Base-by-base conservation (phyloP, 2,329 filamentous ascomycete genomes). In the Pseudopyricularia javanii region DNA sequence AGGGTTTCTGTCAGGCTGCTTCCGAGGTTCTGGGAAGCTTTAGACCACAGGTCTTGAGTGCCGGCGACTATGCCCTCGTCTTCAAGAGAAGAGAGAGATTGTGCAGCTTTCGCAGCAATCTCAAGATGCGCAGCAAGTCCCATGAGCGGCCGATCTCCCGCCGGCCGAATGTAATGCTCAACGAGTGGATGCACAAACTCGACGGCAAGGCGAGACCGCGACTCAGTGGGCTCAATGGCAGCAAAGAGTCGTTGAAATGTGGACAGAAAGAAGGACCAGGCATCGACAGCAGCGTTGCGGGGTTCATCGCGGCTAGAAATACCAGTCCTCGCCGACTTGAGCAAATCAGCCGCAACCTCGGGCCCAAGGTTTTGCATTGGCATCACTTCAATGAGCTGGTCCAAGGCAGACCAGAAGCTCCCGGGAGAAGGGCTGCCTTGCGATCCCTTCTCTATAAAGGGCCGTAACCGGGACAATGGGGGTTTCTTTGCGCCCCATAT, bases 371-470 rank as follows among this genome's bases (percentile, higher is more conserved):
- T 60, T 14, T 76, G 68, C 2, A 66, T 59, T 49, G 85, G 72
- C 1, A 91, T 63, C 1, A 82, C 65, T 22, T 77, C 70, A 6
- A 95, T 63, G 0, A 97, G 68, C 30, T 74, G 70, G 37, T 76
- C 73, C 32, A 95, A 64, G 15, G 78, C 79, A 26, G 74, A 67
- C 93, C 93, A 98, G 62, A 84, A 95, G 9, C 75, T 77, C 1
- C 48, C 6, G 1, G 55, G 47, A 0, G 50, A 17, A 4, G 53
- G 73, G 3, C 86, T 85, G n/a, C 82, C 80, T 61, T 96, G 88
- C 0, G 91, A 95, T 3, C 93, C 91, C 60, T 83, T 87, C 56
- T 86, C 83, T 7, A 97, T 71, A 59, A 94, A 93, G 8, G 81
- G 72, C 50, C 79, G 77, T 4, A 98, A 67, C 22, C 84, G 70